Percentiles rank a stretch among this genome's conserved stretches.
These are phyloP conservation scores for Tricholoma sp. DNA, from an alignment of 768 basidiomycete genomes.

Conservation along the genomic window DNA sequence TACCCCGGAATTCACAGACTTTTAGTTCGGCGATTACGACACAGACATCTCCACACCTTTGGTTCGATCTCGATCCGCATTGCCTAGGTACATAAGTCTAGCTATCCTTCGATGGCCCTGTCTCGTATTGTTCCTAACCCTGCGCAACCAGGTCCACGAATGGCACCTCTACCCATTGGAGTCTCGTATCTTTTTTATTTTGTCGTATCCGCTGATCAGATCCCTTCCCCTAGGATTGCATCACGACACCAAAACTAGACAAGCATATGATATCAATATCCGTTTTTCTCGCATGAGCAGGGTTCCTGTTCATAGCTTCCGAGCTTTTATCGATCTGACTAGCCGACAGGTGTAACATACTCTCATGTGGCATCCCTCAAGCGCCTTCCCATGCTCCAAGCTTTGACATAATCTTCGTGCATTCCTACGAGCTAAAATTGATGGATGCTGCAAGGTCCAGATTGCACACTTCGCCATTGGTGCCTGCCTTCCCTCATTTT, in stretches of 20 bases:
- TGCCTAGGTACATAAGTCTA: neutral
- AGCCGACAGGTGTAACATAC: neutral
- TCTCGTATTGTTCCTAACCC: no score
- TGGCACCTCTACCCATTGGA: no score
- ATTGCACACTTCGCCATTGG: no score
- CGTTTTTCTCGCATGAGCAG: neutral
- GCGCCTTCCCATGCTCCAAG: neutral
- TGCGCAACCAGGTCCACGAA: neutral
- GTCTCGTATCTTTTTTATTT: no score
- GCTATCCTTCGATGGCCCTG: neutral
- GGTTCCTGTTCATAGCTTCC: neutral
- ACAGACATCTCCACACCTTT: neutral
- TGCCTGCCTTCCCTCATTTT: no score
- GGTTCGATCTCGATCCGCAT: neutral
- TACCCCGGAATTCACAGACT: neutral
- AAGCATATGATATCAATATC: neutral
- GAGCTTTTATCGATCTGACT: neutral
- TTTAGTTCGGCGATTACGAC: neutral
- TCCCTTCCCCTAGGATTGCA: neutral
- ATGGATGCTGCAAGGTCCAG: no score
- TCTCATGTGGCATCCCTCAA: no score
- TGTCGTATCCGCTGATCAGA: no score
- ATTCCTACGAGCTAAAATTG: no score
- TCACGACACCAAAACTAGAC: neutral
- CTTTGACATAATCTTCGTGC: no score